Percentiles rank a stretch among this genome's conserved stretches.
Evolutionary conservation across 2,329 filamentous ascomycete genomes (phyloP).

Genomic region (Coniochaeta sp.): DNA sequence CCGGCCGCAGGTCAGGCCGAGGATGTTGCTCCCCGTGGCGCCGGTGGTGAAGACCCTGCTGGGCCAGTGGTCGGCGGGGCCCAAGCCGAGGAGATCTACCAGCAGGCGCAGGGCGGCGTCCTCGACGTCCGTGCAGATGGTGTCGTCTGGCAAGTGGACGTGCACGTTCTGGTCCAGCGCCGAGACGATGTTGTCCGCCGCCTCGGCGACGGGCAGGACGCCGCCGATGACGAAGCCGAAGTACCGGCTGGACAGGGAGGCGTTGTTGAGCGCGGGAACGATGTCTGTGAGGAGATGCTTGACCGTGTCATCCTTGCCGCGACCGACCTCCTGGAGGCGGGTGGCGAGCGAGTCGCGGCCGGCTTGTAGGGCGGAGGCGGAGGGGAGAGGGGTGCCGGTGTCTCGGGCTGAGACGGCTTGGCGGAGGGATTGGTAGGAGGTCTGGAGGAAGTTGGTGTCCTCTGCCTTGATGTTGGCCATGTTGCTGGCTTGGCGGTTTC

Average conservation of each 20-base stretch:
- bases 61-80: slow-evolving; percentile 53
- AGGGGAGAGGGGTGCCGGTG: background rate
- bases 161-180: slow-evolving; percentile 76
- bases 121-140: slow-evolving; percentile 69
- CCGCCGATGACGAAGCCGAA: slow-evolving; percentile 89
- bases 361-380: slow-evolving; percentile 18
- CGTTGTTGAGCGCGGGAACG: slow-evolving; percentile 56
- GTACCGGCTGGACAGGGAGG: slow-evolving; percentile 60
- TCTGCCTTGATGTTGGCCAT: background rate
- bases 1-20: slow-evolving; percentile 60
- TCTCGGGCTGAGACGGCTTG: background rate
- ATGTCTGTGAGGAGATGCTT: slow-evolving; percentile 37
- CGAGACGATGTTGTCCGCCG: slow-evolving; percentile 79
- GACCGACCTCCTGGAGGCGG: slow-evolving; percentile 21
- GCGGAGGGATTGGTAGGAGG: background rate
- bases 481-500: background rate
- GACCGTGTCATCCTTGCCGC: slow-evolving; percentile 23
- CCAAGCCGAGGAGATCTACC: slow-evolving; percentile 56
- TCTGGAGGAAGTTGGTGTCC: background rate
- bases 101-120: slow-evolving; percentile 64
- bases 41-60: slow-evolving; percentile 50
- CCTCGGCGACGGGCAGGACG: slow-evolving; percentile 66
- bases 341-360: slow-evolving; percentile 33
- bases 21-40: slow-evolving; percentile 71
- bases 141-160: slow-evolving; percentile 73